Conservation (phyloP, 2,329 filamentous ascomycete genomes). For the Paradendryphiella salina region DNA sequence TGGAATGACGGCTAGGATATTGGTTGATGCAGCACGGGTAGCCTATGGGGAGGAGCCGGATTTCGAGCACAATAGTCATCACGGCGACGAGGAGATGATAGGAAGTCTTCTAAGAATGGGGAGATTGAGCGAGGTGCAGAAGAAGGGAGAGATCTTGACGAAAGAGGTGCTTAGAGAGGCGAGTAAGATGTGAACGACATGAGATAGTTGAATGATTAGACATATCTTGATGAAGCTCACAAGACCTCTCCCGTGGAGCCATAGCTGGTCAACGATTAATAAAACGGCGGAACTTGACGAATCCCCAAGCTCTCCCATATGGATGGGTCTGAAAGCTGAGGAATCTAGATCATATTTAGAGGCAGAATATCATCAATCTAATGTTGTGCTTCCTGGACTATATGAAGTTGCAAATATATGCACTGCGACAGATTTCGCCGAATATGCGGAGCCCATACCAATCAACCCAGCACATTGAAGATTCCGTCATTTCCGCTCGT, state of each 20-base stretch:
- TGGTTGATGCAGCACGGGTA: slow-evolving; percentile 83
- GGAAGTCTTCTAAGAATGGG: slow-evolving; percentile 59
- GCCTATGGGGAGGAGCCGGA: slow-evolving; percentile 82
- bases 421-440: not conserved
- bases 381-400: not conserved
- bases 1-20: slow-evolving; percentile 89
- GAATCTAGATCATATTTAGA: no score
- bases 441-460: not conserved
- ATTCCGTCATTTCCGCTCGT: not conserved
- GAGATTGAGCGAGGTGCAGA: slow-evolving; percentile 56
- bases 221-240: no score
- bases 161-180: slow-evolving; percentile 56
- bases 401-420: not conserved
- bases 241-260: no score
- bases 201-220: not conserved
- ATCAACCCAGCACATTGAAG: not conserved
- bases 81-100: slow-evolving; percentile 70
- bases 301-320: not conserved
- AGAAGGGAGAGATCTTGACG: slow-evolving; percentile 57
- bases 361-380: not conserved
- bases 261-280: no score
- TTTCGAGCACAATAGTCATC: slow-evolving; percentile 72
- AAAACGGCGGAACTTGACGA: no score
- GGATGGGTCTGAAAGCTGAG: not conserved
- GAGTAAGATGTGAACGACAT: slow-evolving; percentile 48